These are phyloP conservation scores for Coprinopsis sp. DNA, from an alignment of 768 basidiomycete species.

Conservation along the genomic window DNA sequence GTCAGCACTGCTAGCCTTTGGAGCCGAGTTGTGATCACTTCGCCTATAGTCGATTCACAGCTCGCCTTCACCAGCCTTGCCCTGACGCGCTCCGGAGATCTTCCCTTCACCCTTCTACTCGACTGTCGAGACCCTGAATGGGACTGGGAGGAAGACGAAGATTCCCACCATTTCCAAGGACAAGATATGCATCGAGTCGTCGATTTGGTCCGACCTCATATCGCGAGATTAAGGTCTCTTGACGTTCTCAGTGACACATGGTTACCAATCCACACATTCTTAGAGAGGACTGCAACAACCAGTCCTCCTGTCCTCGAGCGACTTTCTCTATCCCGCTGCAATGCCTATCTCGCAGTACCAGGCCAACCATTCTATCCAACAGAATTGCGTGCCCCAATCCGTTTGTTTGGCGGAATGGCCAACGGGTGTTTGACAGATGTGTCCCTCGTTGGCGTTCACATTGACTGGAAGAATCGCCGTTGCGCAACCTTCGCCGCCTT, in stretches of 20 bases:
- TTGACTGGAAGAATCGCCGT: conserved; percentile 45
- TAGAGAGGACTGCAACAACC: conserved; percentile 33
- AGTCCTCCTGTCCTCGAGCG: conserved; percentile 33
- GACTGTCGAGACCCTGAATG: conserved; percentile 57
- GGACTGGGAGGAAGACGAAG: conserved; percentile 46
- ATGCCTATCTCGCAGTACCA: conserved; percentile 47
- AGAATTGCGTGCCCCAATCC: conserved; percentile 32
- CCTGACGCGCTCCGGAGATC: conserved; percentile 40
- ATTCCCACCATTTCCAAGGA: conserved; percentile 38
- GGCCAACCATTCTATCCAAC: conserved; percentile 43
- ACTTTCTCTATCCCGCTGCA: conserved; percentile 50
- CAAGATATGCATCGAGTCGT: conserved; percentile 44
- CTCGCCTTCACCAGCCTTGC: conserved; percentile 32
- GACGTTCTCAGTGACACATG: conserved; percentile 58
- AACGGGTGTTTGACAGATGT: conserved; percentile 32
- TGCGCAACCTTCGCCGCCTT: conserved; percentile 40
- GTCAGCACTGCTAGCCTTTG: conserved; percentile 44
- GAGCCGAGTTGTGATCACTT: conserved; percentile 43
- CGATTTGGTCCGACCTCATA: conserved; percentile 40
- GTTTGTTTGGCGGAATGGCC: conserved; percentile 40
- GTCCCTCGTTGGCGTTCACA: conserved; percentile 51
- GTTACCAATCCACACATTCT: conserved; percentile 51
- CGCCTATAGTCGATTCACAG: conserved; percentile 36
- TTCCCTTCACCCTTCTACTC: conserved; percentile 47
- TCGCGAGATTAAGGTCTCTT: conserved; percentile 41